Base-by-base conservation (phyloP, 1,139 yeast species). In the Diutina sp. region DNA sequence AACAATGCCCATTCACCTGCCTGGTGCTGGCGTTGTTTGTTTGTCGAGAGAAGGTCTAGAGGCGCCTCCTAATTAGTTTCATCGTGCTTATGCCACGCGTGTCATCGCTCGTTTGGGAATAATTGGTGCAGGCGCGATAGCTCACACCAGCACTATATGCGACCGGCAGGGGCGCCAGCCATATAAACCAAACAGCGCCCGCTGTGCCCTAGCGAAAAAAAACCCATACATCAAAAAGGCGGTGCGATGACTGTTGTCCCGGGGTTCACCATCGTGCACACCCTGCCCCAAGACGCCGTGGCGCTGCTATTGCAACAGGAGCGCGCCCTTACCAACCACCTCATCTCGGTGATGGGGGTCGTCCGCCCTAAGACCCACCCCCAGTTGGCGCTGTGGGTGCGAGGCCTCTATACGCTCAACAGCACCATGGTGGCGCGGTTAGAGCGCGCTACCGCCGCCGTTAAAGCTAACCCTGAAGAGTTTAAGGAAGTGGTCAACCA, bases 261-360 rank as follows among this genome's bases (percentile, higher is more conserved):
- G 12, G 53, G 53, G 53, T 50, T 50, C 32, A 50, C 53, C 44
- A 28, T 50, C 18, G 53, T 50, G 14, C 44, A 50, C 44, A n/a
- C 29, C n/a, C 18, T 32, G 28, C 41, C 53, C 7, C 41, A 7
- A 6, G 53, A 50, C 12, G 44, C 32, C 6, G 53, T 50, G 25
- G 44, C 16, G 16, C 53, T 29, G 53, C 53, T 50, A n/a, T n/a
- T 18, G 53, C 41, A n/a, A 28, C 53, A 32, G n/a, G 53, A 50
- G 18, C 41, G 44, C 9, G 12, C 25, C 14, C 30, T 32, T 9
- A 18, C 53, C 41, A 50, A 50, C 32, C 12, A 38, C 44, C 32
- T 50, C 41, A 18, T 30, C 41, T 16, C 16, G 8, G 32, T 50
- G 44, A 50, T 50, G 53, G 53, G 41, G 12, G 53, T 30, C 3